Evolutionary conservation across 495 filamentous ascomycete species (phyloP), one percentile per base, ranked within the genome.

Genomic region (Ramalina peruviana): DNA sequence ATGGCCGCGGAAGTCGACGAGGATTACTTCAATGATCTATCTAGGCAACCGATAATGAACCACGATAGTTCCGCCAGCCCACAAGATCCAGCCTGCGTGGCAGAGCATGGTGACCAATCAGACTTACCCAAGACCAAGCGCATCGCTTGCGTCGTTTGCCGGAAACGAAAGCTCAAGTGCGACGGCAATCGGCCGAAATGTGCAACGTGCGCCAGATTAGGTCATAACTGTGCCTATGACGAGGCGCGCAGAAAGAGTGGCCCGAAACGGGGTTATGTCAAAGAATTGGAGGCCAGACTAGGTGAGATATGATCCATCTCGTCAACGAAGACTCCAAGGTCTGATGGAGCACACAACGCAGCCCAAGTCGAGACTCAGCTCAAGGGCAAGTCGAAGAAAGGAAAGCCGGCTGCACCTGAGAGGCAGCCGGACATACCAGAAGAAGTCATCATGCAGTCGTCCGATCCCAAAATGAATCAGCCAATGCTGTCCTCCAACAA

Each of bases 211-310:
- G 79, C 84, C 15, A 74, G 92, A 45, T 68, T 99, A 48, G 81
- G 85, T 36, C 92, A 99, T 67, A 80, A 81, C 49, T 99, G 92
- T 70, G 79, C 85, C 12, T 99, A 96, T 60, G 92, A 97, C 67
- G 92, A 99, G 67, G 82, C 89, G 45, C 79, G 92, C 62, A 86
- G 88, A 68, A 99, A 99, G 74, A 97, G 92, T 65, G 92, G 92
- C 9, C 92, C 92, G 4, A 99, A 97, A 70, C 76, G 93, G 62
- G 92, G 92, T 53, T 97, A 99, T 66, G 93, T 99, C 51, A 99
- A 97, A 72, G 87, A 89, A 47, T 63, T 99, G 61, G 93, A 97
- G 68, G 90, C 93, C 51, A 78, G 93, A 59, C 67, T 99, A 59
- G 88, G 90, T 96, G 73, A 33, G 30, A 33, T 13, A 11, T 2